Evolutionary conservation across 2,329 filamentous ascomycete genomes (phyloP).

Genomic region (Fusarium scirpi): DNA sequence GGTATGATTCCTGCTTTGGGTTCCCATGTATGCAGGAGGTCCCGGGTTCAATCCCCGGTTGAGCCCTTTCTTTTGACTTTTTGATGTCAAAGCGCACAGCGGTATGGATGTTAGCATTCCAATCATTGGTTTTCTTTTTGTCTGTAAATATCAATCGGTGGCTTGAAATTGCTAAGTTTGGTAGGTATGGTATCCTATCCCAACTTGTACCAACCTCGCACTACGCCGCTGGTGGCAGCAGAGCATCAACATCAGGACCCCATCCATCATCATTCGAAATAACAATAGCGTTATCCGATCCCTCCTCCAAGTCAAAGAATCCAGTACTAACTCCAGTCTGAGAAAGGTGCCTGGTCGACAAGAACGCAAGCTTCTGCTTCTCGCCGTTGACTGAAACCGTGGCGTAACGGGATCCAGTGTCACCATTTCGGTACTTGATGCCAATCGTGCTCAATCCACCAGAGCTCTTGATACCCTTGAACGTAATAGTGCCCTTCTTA

Average conservation of each 20-base stretch:
- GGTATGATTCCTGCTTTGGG: constrained; percentile 13
- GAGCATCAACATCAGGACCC: constrained; percentile 57
- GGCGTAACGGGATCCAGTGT: constrained; percentile 64
- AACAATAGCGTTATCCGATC: constrained; percentile 60
- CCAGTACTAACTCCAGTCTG: constrained; percentile 57
- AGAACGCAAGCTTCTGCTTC: constrained; percentile 64
- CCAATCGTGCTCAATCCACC: constrained; percentile 63
- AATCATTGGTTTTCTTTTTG: not conserved
- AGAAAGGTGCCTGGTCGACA: constrained; percentile 59
- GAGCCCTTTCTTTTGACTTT: not conserved
- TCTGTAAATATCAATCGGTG: not conserved
- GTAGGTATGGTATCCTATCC: no score
- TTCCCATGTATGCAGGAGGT: not conserved
- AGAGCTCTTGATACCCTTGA: constrained; percentile 59
- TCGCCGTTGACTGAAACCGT: constrained; percentile 68
- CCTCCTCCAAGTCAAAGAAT: constrained; percentile 63
- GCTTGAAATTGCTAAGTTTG: fast-evolving
- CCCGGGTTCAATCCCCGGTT: constrained; percentile 10
- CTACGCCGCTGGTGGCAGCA: constrained; percentile 62
- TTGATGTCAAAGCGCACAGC: not conserved
- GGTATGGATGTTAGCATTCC: no score
- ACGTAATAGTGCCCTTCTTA: constrained; percentile 59
- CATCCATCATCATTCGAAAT: constrained; percentile 57
- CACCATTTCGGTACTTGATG: constrained; percentile 68
- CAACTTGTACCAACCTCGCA: not conserved